These are phyloP conservation scores for Ceratocystis variospora DNA, from an alignment of 2,329 filamentous ascomycete species.

Conservation along the genomic window DNA sequence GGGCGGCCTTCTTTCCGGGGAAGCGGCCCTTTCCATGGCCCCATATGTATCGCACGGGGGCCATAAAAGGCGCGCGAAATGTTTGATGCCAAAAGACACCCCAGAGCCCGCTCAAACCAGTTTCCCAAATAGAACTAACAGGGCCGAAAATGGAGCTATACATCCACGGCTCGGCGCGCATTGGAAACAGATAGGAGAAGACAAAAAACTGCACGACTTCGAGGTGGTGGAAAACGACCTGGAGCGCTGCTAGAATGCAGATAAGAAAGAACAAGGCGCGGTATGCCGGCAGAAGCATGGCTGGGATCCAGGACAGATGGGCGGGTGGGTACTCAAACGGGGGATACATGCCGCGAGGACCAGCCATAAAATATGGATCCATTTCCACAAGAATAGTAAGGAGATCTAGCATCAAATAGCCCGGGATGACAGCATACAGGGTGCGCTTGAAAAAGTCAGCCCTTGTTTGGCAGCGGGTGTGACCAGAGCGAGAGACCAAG, in stretches of 20 bases:
- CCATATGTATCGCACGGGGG: conserved; percentile 40
- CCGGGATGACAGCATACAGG: conserved; percentile 35
- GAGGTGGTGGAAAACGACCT: conserved; percentile 44
- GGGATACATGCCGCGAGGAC: conserved; percentile 25
- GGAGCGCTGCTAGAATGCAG: conserved; percentile 46
- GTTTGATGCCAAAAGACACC: conserved; percentile 82
- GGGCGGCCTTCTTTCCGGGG: conserved; percentile 21
- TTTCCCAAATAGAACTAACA: conserved; percentile 41
- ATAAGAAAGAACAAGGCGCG: conserved; percentile 43
- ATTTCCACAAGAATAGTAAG: conserved; percentile 48
- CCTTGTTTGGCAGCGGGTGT: conserved; percentile 30
- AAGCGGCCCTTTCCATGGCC: conserved; percentile 26
- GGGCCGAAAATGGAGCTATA: conserved; percentile 44
- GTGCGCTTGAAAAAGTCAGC: conserved; percentile 31
- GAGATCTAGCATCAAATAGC: conserved; percentile 56
- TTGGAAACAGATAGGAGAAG: conserved; percentile 38
- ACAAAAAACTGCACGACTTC: conserved; percentile 43
- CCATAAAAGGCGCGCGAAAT: conserved; percentile 59
- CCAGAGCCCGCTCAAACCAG: conserved; percentile 72
- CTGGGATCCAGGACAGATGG: conserved; percentile 32
- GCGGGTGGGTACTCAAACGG: conserved; percentile 28
- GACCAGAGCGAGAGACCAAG: conserved; percentile 33
- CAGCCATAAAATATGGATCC: conserved; percentile 63
- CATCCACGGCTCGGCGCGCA: conserved; percentile 38
- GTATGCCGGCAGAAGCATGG: conserved; percentile 36